Base-by-base conservation (phyloP, 768 basidiomycete species). In the Kockovaella imperatae region DNA sequence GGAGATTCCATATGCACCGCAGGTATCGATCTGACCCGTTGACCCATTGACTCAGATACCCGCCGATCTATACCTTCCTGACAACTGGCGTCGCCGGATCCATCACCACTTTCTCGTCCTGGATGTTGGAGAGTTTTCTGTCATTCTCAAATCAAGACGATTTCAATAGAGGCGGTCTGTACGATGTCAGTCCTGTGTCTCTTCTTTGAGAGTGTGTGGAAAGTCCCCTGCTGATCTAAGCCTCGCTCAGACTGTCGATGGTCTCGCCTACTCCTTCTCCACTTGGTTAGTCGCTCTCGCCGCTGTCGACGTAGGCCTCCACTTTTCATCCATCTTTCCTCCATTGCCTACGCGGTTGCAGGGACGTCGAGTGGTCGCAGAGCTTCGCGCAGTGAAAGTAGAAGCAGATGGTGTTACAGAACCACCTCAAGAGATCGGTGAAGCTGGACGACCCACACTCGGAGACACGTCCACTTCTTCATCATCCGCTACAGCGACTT, bases 51-150 rank as follows among this genome's bases (percentile, higher is more conserved):
- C n/a, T n/a, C n/a, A 95, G 89, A 54, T 90, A 91, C 72, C 82
- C 81, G 0, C 90, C 90, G 3, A 62, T 95, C 14, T 93, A 90
- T 69, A 87, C 83, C 2, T 87, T 86, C 18, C 66, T 88, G 11
- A 87, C 89, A 0, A 95, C 90, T 52, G 88, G 87, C 13, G 88
- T 96, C 70, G 97, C 95, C 64, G 95, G 93, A 3, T 93, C 88
- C 1, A 72, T 97, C 59, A 99, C 95, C 8, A 96, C 90, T 2
- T 97, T 97, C 74, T 95, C 91, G 14, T 79, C 83, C 30, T 97
- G 95, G 95, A 87, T 96, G 70, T 66, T 86, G 8, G 87, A 91
- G 52, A 72, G 88, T 0, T 97, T 93, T 62, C 71, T 77, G 45
- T 84, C 88, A 0, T 97, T 90, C 81, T 75, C 83, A 0, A 87